Percentiles rank a stretch among this genome's conserved stretches.
These are phyloP conservation scores for Hypholoma fasciculare DNA, from an alignment of 768 basidiomycete species.

Conservation along the genomic window DNA sequence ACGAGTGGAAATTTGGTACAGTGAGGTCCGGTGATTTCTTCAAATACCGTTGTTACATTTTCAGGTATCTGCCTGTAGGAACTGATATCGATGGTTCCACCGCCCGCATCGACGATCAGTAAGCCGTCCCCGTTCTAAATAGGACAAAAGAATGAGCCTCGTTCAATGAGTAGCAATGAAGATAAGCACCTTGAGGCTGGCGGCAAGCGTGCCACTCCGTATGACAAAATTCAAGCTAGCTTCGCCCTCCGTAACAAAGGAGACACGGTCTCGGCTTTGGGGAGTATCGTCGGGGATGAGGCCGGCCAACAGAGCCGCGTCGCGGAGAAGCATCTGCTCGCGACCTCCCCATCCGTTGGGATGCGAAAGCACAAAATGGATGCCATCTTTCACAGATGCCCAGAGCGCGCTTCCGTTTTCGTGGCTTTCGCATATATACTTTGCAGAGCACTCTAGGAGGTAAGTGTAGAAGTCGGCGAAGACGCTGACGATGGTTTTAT, in stretches of 20 bases:
- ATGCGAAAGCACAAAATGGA: conserved; percentile 47
- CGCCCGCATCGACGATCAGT: conserved; percentile 59
- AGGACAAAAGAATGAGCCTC: not conserved
- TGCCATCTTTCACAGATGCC: conserved; percentile 36
- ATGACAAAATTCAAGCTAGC: conserved; percentile 52
- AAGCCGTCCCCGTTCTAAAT: conserved; percentile 43
- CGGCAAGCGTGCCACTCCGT: conserved; percentile 28
- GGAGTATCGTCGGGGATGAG: conserved; percentile 37
- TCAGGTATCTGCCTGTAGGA: conserved; percentile 42
- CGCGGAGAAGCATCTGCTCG: conserved; percentile 43
- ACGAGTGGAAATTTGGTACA: conserved; percentile 24
- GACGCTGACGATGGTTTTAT: conserved; percentile 41
- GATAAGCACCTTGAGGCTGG: conserved; percentile 18
- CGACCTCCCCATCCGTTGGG: conserved; percentile 43
- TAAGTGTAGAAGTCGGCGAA: conserved; percentile 51
- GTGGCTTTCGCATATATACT: conserved; percentile 47
- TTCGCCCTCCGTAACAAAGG: conserved; percentile 54
- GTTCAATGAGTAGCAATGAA: not conserved
- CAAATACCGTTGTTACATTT: conserved; percentile 29
- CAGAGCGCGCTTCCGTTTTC: conserved; percentile 40
- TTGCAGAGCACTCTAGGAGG: conserved; percentile 39
- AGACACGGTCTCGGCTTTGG: conserved; percentile 25
- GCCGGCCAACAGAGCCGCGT: conserved; percentile 41
- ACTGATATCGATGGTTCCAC: conserved; percentile 61
- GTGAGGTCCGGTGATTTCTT: conserved; percentile 48